A percentile compares a stretch with the other conserved stretches of the same genome.
These are phyloP conservation scores for Metschnikowia baotianmanensis DNA, from an alignment of 805 yeast genomes.

Conservation along the genomic window DNA sequence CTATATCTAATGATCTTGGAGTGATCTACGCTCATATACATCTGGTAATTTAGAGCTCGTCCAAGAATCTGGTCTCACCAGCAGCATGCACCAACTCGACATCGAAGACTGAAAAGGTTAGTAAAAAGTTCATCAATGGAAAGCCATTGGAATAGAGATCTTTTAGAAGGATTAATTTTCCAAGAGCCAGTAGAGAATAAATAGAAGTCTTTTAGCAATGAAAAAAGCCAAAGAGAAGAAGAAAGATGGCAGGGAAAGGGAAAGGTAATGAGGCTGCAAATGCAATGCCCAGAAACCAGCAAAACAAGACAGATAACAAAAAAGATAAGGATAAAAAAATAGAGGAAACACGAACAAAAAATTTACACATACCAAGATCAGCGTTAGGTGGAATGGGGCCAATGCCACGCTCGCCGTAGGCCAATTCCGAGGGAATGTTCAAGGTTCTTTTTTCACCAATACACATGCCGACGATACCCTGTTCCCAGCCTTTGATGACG, in stretches of 20 bases:
- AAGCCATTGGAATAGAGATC: neutral
- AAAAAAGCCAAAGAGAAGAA: neutral
- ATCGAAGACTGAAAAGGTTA: slow-evolving; percentile 44
- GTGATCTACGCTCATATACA: too few species aligned
- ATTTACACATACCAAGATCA: slow-evolving; percentile 44
- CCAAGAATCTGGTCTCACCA: slow-evolving; percentile 23
- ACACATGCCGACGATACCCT: slow-evolving; percentile 75
- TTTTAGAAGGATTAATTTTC: neutral
- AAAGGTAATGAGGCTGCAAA: neutral
- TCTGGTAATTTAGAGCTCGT: slow-evolving; percentile 12
- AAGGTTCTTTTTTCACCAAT: slow-evolving; percentile 81
- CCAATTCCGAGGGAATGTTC: slow-evolving; percentile 75
- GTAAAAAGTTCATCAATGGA: slow-evolving; percentile 12
- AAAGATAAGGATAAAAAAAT: neutral
- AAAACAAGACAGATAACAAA: neutral
- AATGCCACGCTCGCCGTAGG: slow-evolving; percentile 73
- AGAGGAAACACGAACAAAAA: neutral
- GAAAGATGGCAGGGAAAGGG: neutral
- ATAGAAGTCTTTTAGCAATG: too few species aligned
- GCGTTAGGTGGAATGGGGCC: slow-evolving; percentile 80
- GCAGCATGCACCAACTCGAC: slow-evolving; percentile 62
- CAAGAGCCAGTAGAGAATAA: too few species aligned
- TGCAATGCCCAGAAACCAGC: neutral
- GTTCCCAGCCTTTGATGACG: slow-evolving; percentile 90
- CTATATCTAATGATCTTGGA: too few species aligned